phyloP scores from a whole-genome alignment of 2,329 filamentous ascomycete genomes.

The Ceratocystis colombiana region DNA sequence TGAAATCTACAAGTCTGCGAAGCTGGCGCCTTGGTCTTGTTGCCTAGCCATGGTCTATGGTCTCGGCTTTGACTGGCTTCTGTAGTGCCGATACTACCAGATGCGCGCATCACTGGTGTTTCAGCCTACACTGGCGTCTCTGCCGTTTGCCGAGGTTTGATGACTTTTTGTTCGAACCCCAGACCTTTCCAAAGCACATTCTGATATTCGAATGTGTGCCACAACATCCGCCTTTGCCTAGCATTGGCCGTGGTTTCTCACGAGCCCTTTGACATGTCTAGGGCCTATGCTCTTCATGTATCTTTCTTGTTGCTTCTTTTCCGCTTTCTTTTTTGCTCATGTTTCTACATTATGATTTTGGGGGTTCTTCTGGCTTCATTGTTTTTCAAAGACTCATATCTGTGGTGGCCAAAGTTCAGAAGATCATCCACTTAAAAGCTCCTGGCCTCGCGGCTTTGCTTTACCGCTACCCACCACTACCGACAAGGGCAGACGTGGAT shows the following conservation, averaged over 20 bases:
- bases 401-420: slow-evolving; percentile 23
- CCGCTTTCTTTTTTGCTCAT: slow-evolving; percentile 28
- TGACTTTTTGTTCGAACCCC: background rate
- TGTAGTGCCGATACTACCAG: too few species aligned
- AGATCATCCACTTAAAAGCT: slow-evolving; percentile 24
- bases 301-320: slow-evolving; percentile 27
- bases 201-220: background rate
- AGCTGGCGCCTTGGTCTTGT: background rate
- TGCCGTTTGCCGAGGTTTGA: background rate
- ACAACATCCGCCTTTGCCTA: background rate
- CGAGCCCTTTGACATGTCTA: background rate
- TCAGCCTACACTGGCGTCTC: background rate
- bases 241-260: background rate
- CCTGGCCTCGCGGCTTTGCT: slow-evolving; percentile 19
- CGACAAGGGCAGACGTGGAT: background rate
- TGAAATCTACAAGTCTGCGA: background rate
- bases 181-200: background rate
- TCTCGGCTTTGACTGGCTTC: background rate
- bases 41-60: background rate
- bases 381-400: slow-evolving; percentile 21
- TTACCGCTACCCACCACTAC: background rate
- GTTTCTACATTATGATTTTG: slow-evolving; percentile 24
- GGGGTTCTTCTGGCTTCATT: slow-evolving; percentile 29
- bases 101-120: background rate
- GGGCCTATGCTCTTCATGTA: background rate